Percentiles rank a stretch among this genome's conserved stretches.
These are phyloP conservation scores for Podaxis sp. DNA, from an alignment of 768 basidiomycete genomes.

Conservation along the genomic window DNA sequence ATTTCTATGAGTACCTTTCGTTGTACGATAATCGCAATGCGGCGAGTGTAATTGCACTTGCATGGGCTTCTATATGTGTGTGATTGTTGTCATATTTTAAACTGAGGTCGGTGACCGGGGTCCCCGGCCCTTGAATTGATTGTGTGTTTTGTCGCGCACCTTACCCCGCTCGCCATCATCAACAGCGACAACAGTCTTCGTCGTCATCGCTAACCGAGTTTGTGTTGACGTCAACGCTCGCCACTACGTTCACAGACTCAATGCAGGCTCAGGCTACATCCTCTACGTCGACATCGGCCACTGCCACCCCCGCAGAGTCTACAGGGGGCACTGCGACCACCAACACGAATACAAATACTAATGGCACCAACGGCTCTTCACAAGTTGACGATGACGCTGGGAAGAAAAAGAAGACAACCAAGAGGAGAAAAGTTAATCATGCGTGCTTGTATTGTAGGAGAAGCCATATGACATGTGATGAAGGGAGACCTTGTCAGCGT, in stretches of 20 bases:
- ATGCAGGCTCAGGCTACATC: constrained; percentile 7
- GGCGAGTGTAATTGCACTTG: neutral
- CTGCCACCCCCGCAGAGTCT: neutral
- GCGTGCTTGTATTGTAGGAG: constrained; percentile 91
- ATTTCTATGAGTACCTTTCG: constrained; percentile 6
- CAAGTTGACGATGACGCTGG: constrained; percentile 29
- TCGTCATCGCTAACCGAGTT: neutral
- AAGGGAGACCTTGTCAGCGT: constrained; percentile 85
- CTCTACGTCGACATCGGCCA: constrained; percentile 9
- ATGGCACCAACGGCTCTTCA: neutral
- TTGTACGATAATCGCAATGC: constrained; percentile 1
- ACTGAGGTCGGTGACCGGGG: constrained; percentile 5
- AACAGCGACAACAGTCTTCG: constrained; percentile 1
- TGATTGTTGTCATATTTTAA: neutral
- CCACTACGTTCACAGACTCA: constrained; percentile 1
- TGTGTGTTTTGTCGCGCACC: neutral
- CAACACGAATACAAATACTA: neutral
- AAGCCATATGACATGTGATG: constrained; percentile 92
- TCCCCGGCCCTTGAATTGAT: constrained; percentile 1
- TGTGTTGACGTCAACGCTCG: neutral
- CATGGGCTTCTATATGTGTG: neutral
- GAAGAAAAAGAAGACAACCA: constrained; percentile 50
- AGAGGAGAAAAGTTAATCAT: constrained; percentile 85
- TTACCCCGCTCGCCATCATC: constrained; percentile 1
- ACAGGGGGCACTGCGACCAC: neutral